phyloP scores from a whole-genome alignment of 148 eudicot species.

The Amaranthus palmeri region DNA sequence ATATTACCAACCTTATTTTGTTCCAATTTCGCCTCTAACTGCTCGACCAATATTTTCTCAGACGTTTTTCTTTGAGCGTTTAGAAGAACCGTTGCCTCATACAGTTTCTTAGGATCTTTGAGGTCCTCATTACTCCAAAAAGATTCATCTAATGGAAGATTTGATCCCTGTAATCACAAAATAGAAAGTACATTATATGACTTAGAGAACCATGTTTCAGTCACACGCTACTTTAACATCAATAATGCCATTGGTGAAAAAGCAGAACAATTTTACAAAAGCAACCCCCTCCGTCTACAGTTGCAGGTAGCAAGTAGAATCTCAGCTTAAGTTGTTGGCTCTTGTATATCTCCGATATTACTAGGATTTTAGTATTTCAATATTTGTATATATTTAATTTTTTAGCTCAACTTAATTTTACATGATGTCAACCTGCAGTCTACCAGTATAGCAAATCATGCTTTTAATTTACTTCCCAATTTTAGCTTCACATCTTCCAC shows the following conservation, averaged over 20 bases:
- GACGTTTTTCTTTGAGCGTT: conserved; percentile 82
- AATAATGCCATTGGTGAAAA: not conserved
- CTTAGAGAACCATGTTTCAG: not conserved
- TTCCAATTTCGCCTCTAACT: conserved; percentile 90
- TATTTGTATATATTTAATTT: not conserved
- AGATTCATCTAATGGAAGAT: conserved; percentile 73
- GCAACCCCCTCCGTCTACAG: too few species aligned
- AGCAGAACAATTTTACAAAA: not conserved
- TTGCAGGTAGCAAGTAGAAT: not conserved
- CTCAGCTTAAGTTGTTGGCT: not conserved
- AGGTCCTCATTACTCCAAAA: conserved; percentile 84
- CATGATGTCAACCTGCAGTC: not conserved
- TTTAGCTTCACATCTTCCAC: conserved; percentile 76
- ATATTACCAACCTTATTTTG: conserved; percentile 59
- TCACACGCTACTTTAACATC: not conserved
- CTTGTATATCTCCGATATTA: not conserved
- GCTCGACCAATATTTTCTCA: conserved; percentile 68
- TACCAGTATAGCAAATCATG: conserved; percentile 2
- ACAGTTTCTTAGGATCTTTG: conserved; percentile 77
- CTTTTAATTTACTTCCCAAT: conserved; percentile 96
- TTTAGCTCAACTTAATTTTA: not conserved
- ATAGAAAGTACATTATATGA: not conserved
- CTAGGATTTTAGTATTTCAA: not conserved
- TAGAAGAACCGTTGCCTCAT: conserved; percentile 86
- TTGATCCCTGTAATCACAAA: conserved; percentile 48